Conservation (phyloP, 345 rosid species). For the Eucalyptus cladocalyx region DNA sequence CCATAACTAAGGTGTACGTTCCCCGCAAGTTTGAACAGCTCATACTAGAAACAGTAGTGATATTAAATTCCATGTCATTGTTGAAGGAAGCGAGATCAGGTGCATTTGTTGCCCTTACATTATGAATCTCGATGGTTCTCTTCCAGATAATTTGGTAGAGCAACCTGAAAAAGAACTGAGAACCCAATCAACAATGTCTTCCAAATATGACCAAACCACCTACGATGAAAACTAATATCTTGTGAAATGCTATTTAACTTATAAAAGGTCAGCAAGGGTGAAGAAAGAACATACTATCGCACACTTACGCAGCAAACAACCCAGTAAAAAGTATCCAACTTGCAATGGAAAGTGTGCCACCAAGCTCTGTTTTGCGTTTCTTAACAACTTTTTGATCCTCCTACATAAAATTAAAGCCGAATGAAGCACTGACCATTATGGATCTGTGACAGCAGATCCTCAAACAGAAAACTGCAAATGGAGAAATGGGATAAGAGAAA, state of each 20-base stretch:
- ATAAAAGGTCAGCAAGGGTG: not conserved
- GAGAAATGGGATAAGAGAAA: not conserved
- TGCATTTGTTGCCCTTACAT: slow-evolving; percentile 69
- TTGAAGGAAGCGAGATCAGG: slow-evolving; percentile 60
- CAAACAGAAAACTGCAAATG: not conserved
- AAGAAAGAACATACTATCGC: not conserved
- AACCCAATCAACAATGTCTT: slow-evolving; percentile 9
- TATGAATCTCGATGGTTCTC: slow-evolving; percentile 80
- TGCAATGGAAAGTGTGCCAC: slow-evolving; percentile 88
- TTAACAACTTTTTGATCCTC: slow-evolving; percentile 71
- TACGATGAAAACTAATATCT: not conserved
- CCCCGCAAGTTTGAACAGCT: slow-evolving; percentile 68
- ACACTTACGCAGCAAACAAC: slow-evolving; percentile 86
- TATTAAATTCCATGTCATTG: slow-evolving; percentile 75
- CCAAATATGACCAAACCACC: not conserved
- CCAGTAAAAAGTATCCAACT: slow-evolving; percentile 93
- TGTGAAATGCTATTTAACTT: not conserved
- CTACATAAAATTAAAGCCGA: slow-evolving; percentile 10
- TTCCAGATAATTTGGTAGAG: slow-evolving; percentile 86
- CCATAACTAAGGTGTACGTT: slow-evolving; percentile 45
- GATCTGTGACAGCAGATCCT: not conserved
- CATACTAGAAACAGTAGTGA: slow-evolving; percentile 84
- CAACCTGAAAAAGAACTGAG: slow-evolving; percentile 61
- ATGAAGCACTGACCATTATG: not conserved
- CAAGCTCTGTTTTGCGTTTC: slow-evolving; percentile 92